These are phyloP conservation scores for Ogataea paraovalis DNA, from an alignment of 805 yeast genomes.

Conservation along the genomic window DNA sequence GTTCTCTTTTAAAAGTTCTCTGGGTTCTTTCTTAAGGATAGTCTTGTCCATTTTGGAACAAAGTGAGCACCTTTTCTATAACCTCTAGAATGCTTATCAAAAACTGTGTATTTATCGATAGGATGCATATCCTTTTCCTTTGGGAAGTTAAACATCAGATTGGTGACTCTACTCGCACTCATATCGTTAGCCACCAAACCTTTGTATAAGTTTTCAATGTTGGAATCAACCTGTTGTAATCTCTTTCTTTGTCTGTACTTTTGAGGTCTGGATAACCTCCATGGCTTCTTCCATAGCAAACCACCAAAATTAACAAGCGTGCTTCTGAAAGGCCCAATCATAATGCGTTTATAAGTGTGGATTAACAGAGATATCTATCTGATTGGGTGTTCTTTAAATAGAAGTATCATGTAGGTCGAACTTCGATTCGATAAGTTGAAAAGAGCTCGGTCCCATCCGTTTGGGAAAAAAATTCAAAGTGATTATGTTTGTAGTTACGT, in stretches of 20 bases:
- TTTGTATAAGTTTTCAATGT: constrained; percentile 58
- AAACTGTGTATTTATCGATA: constrained; percentile 82
- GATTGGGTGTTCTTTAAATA: too few species aligned
- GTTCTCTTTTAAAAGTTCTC: constrained; percentile 44
- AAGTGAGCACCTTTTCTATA: constrained; percentile 87
- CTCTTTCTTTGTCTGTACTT: constrained; percentile 83
- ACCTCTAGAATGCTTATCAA: constrained; percentile 64
- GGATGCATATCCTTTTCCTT: constrained; percentile 78
- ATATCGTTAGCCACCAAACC: constrained; percentile 38
- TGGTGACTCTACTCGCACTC: constrained; percentile 31
- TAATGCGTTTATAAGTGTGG: constrained; percentile 3
- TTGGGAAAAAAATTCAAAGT: too few species aligned
- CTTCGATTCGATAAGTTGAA: too few species aligned
- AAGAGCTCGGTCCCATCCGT: too few species aligned
- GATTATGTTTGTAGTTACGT: too few species aligned
- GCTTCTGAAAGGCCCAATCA: constrained; percentile 63
- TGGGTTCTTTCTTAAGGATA: constrained; percentile 77
- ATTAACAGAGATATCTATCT: background rate
- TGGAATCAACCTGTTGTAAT: constrained; percentile 75
- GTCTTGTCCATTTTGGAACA: constrained; percentile 89
- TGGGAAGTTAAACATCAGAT: constrained; percentile 53
- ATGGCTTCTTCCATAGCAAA: constrained; percentile 73
- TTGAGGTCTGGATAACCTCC: constrained; percentile 74
- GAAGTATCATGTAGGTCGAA: too few species aligned
- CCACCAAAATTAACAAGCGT: constrained; percentile 62